Conservation (phyloP, 108 stramenopile genomes). For the Parmales sp. region DNA sequence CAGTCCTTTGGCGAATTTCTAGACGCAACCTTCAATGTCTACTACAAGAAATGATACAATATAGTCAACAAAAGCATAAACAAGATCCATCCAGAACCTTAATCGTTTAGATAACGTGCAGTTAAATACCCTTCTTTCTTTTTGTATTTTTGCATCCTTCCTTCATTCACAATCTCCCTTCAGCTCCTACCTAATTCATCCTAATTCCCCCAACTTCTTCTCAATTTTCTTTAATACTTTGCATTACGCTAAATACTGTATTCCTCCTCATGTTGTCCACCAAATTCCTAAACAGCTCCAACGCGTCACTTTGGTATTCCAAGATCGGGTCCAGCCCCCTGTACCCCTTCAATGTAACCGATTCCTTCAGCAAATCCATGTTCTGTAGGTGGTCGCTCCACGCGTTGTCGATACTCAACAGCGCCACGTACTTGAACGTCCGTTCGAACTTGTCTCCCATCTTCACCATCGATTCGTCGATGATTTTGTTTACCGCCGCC, state of each 20-base stretch:
- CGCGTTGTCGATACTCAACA: conserved; percentile 77
- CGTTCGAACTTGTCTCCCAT: conserved; percentile 33
- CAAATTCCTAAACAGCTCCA: conserved; percentile 59
- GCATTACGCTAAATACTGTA: conserved; percentile 38
- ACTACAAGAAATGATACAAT: too few relatives aligned
- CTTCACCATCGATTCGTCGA: conserved; percentile 46
- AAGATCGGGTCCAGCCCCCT: conserved; percentile 57
- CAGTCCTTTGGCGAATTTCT: conserved; percentile 84
- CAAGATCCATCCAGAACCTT: too few relatives aligned
- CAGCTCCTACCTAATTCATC: too few relatives aligned
- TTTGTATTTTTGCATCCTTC: too few relatives aligned
- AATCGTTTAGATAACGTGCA: too few relatives aligned
- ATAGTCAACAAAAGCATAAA: too few relatives aligned
- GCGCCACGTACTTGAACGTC: conserved; percentile 68
- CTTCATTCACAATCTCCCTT: too few relatives aligned
- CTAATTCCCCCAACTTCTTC: too few relatives aligned
- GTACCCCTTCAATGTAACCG: conserved; percentile 61
- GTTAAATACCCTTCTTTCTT: too few relatives aligned
- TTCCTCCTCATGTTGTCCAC: conserved; percentile 70
- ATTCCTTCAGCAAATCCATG: conserved; percentile 74
- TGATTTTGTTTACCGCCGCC: conserved; percentile 59
- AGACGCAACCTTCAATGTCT: too few relatives aligned
- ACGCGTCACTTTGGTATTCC: conserved; percentile 65
- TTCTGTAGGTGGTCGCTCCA: conserved; percentile 79
- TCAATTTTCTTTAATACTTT: too few relatives aligned